Conservation (phyloP, 2,329 filamentous ascomycete species). For the Ophiobolus disseminans region DNA sequence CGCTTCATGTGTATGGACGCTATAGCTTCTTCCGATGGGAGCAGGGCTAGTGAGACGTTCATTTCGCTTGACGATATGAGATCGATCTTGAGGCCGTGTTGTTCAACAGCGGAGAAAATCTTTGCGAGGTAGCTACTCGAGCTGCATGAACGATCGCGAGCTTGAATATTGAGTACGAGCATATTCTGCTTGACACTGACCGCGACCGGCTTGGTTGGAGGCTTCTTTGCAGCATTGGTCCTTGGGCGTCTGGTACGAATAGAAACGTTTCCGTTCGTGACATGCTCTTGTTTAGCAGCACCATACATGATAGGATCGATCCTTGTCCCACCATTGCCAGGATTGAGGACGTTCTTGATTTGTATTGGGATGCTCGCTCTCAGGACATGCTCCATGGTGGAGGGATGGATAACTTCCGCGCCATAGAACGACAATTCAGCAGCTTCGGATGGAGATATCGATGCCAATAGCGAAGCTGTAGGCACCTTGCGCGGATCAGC, state of each 20-base stretch:
- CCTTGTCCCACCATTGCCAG: conserved; percentile 47
- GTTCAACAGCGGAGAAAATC: background rate
- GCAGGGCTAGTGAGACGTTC: background rate
- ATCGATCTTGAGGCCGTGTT: background rate
- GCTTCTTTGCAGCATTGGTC: background rate
- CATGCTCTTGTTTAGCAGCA: too few relatives aligned
- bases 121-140: background rate
- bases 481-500: conserved; percentile 88
- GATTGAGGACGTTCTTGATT: conserved; percentile 93
- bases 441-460: conserved; percentile 92
- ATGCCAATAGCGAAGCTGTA: conserved; percentile 85
- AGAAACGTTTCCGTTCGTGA: background rate
- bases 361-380: conserved; percentile 81
- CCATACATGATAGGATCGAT: background rate
- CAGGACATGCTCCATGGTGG: conserved; percentile 95
- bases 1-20: too few relatives aligned
- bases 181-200: background rate
- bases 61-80: background rate
- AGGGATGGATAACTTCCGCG: conserved; percentile 94
- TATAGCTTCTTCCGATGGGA: background rate
- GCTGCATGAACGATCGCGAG: background rate
- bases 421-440: conserved; percentile 82
- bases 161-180: background rate
- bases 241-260: background rate
- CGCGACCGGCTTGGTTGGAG: background rate